These are phyloP conservation scores for Calamus simplicifolius DNA, from an alignment of 176 grass and related monocot species.

Conservation along the genomic window DNA sequence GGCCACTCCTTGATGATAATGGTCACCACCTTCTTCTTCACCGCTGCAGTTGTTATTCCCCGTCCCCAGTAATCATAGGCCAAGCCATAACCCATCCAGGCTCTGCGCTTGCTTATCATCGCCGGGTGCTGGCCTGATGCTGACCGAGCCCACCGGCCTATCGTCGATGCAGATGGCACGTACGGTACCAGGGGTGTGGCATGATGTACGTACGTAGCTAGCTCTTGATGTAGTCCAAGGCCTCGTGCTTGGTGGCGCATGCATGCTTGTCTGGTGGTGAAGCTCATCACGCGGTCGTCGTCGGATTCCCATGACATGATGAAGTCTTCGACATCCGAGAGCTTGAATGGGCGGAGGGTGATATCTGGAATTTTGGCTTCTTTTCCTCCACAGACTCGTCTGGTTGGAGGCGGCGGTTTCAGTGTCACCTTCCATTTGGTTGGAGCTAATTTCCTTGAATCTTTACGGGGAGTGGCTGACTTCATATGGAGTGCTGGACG, in stretches of 20 bases:
- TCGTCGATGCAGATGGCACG: slow-evolving; percentile 31
- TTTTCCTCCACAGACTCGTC: too few relatives aligned
- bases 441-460: too few relatives aligned
- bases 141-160: slow-evolving; percentile 36
- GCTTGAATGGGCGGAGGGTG: slow-evolving; percentile 29
- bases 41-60: slow-evolving; percentile 27
- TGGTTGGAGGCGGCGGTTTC: too few relatives aligned
- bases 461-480: too few relatives aligned
- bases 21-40: background rate
- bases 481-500: too few relatives aligned
- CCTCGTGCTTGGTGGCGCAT: slow-evolving; percentile 29
- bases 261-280: slow-evolving; percentile 24
- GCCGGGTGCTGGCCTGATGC: slow-evolving; percentile 35
- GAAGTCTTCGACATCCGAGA: slow-evolving; percentile 38
- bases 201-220: too few relatives aligned
- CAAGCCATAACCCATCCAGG: slow-evolving; percentile 41
- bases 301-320: slow-evolving; percentile 57
- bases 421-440: too few relatives aligned
- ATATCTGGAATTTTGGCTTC: background rate
- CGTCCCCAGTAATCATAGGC: slow-evolving; percentile 31
- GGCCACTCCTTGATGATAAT: slow-evolving; percentile 38
- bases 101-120: slow-evolving; percentile 23
- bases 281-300: slow-evolving; percentile 44
- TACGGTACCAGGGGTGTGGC: slow-evolving; percentile 44
- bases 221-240: slow-evolving; percentile 25